Percentiles rank a stretch among this genome's conserved stretches.
Evolutionary conservation across 1,139 yeast species (phyloP).

Genomic region (Candida glucosophila): DNA sequence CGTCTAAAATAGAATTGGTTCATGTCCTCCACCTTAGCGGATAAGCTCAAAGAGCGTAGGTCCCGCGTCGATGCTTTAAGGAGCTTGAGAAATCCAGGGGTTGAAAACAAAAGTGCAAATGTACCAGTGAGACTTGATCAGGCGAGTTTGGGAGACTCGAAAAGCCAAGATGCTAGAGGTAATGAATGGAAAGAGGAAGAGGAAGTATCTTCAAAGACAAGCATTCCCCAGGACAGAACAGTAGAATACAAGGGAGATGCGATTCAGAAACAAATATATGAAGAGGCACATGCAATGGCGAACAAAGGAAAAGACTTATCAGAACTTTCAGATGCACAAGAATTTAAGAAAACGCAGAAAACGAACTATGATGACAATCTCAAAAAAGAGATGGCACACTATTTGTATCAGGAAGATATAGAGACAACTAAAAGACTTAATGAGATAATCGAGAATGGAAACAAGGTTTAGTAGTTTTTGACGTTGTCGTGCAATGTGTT

Average conservation of each 20-base stretch:
- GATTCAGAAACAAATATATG: slow-evolving; percentile 16
- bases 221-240: slow-evolving; percentile 13
- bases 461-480: slow-evolving; percentile 5
- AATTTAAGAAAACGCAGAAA: slow-evolving; percentile 6
- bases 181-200: not conserved
- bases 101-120: too few relatives aligned
- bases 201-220: slow-evolving; percentile 6
- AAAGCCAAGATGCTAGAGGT: not conserved
- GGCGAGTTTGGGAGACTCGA: too few relatives aligned
- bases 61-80: slow-evolving; percentile 9
- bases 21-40: slow-evolving; percentile 4
- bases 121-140: too few relatives aligned
- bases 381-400: slow-evolving; percentile 19
- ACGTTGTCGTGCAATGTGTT: not conserved
- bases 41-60: slow-evolving; percentile 8
- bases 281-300: slow-evolving; percentile 4
- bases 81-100: too few relatives aligned
- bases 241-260: slow-evolving; percentile 19
- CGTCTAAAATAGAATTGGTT: too few relatives aligned
- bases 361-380: slow-evolving; percentile 10
- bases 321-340: slow-evolving; percentile 1
- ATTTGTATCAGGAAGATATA: slow-evolving; percentile 18
- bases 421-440: slow-evolving; percentile 23
- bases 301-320: slow-evolving; percentile 1
- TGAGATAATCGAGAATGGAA: slow-evolving; percentile 16